phyloP scores from a whole-genome alignment of 768 basidiomycete genomes.

The Pisolithus orientalis region DNA sequence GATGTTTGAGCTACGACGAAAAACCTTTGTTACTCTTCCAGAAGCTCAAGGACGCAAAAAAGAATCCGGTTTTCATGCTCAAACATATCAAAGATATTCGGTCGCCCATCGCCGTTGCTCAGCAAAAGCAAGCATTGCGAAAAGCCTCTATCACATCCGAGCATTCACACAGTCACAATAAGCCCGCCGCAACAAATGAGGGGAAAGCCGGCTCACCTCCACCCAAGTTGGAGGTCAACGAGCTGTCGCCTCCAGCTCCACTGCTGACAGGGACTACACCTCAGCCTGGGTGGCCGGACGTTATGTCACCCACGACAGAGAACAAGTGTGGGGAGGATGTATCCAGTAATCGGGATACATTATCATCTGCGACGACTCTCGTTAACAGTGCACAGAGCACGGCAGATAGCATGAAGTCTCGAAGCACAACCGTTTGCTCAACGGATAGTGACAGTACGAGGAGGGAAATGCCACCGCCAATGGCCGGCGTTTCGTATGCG shows the following conservation, averaged over 20 bases:
- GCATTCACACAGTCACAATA: slow-evolving; percentile 15
- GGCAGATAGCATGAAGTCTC: slow-evolving; percentile 16
- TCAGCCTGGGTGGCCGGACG: slow-evolving; percentile 74
- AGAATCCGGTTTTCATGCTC: slow-evolving; percentile 99
- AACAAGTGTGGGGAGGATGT: slow-evolving; percentile 39
- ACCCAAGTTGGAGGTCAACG: slow-evolving; percentile 65
- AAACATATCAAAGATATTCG: slow-evolving; percentile 92
- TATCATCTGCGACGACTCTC: slow-evolving; percentile 27
- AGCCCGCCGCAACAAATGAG: slow-evolving; percentile 23
- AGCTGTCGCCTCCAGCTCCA: slow-evolving; percentile 46
- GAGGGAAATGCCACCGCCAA: slow-evolving; percentile 38
- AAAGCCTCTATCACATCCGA: slow-evolving; percentile 52
- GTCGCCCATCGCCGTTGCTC: slow-evolving; percentile 93
- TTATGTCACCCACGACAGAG: slow-evolving; percentile 53
- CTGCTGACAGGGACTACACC: slow-evolving; percentile 54
- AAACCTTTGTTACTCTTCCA: slow-evolving; percentile 96
- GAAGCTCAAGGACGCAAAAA: slow-evolving; percentile 93
- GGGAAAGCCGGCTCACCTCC: slow-evolving; percentile 44
- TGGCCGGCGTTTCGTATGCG: slow-evolving; percentile 76
- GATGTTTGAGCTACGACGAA: slow-evolving; percentile 96
- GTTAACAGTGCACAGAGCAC: slow-evolving; percentile 27
- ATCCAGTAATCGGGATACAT: slow-evolving; percentile 32
- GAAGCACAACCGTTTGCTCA: slow-evolving; percentile 12
- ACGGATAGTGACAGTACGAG: slow-evolving; percentile 29
- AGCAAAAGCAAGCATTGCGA: slow-evolving; percentile 89